These are phyloP conservation scores for Chaetothyriales sp. DNA, from an alignment of 2,329 filamentous ascomycete genomes.

Conservation along the genomic window DNA sequence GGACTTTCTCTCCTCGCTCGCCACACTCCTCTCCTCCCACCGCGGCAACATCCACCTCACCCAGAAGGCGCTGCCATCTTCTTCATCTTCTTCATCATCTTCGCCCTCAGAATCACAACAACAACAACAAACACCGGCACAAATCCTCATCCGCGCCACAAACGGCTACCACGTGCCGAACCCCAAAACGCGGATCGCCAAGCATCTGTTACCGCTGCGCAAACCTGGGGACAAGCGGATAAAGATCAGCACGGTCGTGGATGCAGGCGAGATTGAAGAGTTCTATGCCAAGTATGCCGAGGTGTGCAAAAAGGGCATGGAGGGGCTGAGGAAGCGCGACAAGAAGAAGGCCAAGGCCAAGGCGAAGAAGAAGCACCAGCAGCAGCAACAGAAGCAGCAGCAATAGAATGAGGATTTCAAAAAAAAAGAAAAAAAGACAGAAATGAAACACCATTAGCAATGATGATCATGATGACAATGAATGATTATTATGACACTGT, in stretches of 20 bases:
- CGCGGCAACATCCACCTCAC: slow-evolving; percentile 31
- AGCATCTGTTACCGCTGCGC: slow-evolving; percentile 22
- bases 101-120: too few relatives aligned
- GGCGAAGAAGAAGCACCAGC: slow-evolving; percentile 47
- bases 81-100: slow-evolving; percentile 47
- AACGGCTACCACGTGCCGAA: slow-evolving; percentile 53
- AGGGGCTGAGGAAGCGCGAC: slow-evolving; percentile 79
- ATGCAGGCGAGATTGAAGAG: slow-evolving; percentile 55
- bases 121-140: too few relatives aligned
- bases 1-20: slow-evolving; percentile 30
- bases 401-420: too few relatives aligned
- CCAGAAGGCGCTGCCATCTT: slow-evolving; percentile 27
- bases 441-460: too few relatives aligned
- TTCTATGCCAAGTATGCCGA: slow-evolving; percentile 85
- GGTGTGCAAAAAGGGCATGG: slow-evolving; percentile 78
- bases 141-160: slow-evolving; percentile 68
- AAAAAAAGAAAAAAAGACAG: too few relatives aligned
- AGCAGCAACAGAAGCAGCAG: too few relatives aligned
- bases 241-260: slow-evolving; percentile 72
- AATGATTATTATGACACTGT: too few relatives aligned
- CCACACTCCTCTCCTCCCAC: slow-evolving; percentile 26
- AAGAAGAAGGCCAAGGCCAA: slow-evolving; percentile 69
- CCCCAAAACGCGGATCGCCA: slow-evolving; percentile 8
- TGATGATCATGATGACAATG: too few relatives aligned
- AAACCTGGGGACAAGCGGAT: slow-evolving; percentile 56